phyloP scores from a whole-genome alignment of 2,329 filamentous ascomycete genomes.

The Cordyceps cicadae region DNA sequence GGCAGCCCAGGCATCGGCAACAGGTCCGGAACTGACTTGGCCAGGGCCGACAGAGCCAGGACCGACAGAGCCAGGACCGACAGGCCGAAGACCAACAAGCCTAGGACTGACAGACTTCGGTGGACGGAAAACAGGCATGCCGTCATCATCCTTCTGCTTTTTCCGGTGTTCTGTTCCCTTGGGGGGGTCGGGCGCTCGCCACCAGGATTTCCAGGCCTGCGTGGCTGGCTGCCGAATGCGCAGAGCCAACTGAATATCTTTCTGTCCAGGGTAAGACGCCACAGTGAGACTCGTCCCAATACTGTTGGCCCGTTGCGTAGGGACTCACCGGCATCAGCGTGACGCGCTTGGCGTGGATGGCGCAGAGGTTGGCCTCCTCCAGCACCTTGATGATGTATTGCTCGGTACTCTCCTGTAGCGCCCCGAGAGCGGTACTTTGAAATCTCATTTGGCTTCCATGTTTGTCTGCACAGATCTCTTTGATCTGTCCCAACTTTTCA shows the following conservation, averaged over 20 bases:
- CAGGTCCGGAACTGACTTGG: background rate
- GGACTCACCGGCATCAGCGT: constrained; percentile 46
- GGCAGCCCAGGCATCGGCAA: background rate
- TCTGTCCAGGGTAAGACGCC: constrained; percentile 53
- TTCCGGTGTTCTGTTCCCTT: background rate
- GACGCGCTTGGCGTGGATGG: constrained; percentile 83
- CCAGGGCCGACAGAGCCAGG: background rate
- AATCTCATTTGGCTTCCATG: constrained; percentile 58
- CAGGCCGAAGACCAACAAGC: too few relatives aligned
- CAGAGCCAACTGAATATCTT: constrained; percentile 86
- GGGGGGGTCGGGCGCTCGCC: background rate
- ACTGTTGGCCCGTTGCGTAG: background rate
- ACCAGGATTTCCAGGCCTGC: background rate
- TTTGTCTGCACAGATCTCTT: constrained; percentile 43
- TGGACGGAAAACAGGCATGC: background rate
- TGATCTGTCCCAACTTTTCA: constrained; percentile 38
- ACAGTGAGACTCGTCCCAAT: background rate
- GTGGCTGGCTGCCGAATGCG: constrained; percentile 53
- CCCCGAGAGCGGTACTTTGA: constrained; percentile 92
- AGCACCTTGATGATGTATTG: constrained; percentile 95
- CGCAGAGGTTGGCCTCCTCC: constrained; percentile 81
- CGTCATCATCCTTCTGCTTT: background rate
- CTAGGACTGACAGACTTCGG: too few relatives aligned
- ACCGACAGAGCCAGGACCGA: too few relatives aligned
- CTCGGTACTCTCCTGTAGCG: constrained; percentile 91